Conservation (phyloP, 2,329 filamentous ascomycete genomes). For the Fusarium virguliforme region DNA sequence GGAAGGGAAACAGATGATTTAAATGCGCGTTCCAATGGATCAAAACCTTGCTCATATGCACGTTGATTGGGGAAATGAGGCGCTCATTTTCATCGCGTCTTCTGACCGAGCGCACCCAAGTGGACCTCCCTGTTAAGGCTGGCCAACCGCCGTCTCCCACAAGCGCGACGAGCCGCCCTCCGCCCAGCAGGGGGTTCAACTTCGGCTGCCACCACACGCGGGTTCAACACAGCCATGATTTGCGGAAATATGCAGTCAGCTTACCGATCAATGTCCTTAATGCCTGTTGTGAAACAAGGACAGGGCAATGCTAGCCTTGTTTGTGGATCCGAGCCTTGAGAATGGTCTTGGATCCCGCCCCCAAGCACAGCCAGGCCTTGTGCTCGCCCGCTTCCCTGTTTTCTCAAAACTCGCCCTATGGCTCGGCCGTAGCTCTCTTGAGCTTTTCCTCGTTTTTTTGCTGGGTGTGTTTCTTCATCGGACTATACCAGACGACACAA, state of each 20-base stretch:
- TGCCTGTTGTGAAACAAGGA: conserved; percentile 28
- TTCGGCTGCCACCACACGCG: not conserved
- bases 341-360: conserved; percentile 12
- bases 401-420: conserved; percentile 4
- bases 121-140: conserved; percentile 6
- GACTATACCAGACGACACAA: not conserved
- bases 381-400: conserved; percentile 10
- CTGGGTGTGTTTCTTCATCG: not conserved
- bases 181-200: conserved; percentile 19
- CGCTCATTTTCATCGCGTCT: not conserved
- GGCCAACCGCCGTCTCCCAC: not conserved
- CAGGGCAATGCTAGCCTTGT: conserved; percentile 12
- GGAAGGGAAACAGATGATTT: not conserved
- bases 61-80: not conserved
- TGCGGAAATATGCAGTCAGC: conserved; percentile 35
- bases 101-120: not conserved
- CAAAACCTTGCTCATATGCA: not conserved
- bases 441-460: not conserved
- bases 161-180: conserved; percentile 14
- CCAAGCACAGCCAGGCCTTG: not conserved
- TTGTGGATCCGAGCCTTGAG: conserved; percentile 29
- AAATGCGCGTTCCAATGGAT: not conserved
- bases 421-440: not conserved
- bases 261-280: conserved; percentile 32
- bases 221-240: conserved; percentile 29